Evolutionary conservation across 495 filamentous ascomycete genomes (phyloP).

Genomic region (Neurospora hispaniola): DNA sequence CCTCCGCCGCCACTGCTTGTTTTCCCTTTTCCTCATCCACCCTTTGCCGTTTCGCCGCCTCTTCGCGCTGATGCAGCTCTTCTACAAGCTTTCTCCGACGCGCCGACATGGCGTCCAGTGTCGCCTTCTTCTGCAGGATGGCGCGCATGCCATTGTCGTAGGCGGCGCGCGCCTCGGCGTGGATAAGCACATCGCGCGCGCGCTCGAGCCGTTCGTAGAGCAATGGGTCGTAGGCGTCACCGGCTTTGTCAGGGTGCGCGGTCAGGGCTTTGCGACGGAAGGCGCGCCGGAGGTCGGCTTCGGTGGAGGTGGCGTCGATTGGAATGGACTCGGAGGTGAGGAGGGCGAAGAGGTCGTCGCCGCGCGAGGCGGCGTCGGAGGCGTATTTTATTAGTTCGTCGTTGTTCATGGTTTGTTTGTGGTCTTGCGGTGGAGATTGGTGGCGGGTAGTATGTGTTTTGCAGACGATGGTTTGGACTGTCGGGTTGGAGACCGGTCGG

Average conservation of each 20-base stretch:
- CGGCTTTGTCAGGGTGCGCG: slow-evolving; percentile 41
- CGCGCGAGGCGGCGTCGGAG: slow-evolving; percentile 28
- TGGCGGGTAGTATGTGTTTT: neutral
- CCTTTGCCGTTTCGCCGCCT: slow-evolving; percentile 20
- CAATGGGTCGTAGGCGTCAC: slow-evolving; percentile 32
- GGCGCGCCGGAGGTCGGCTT: slow-evolving; percentile 35
- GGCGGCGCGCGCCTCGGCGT: slow-evolving; percentile 25
- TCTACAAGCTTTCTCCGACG: slow-evolving; percentile 26
- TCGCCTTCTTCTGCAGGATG: slow-evolving; percentile 23
- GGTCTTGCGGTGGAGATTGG: neutral
- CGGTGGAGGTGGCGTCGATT: slow-evolving; percentile 28
- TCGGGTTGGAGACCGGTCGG: neutral
- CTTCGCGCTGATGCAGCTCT: slow-evolving; percentile 26
- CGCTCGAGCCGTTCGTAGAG: slow-evolving; percentile 38
- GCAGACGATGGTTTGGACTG: neutral
- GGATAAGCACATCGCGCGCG: slow-evolving; percentile 34
- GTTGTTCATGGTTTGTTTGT: slow-evolving; percentile 14
- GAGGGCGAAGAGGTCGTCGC: slow-evolving; percentile 36
- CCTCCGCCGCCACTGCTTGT: slow-evolving; percentile 10
- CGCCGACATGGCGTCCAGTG: slow-evolving; percentile 18
- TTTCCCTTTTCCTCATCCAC: neutral
- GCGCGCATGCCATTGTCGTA: slow-evolving; percentile 34
- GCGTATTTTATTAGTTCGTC: slow-evolving; percentile 30
- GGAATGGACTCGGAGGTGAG: slow-evolving; percentile 9
- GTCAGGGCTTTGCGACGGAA: slow-evolving; percentile 36